Evolutionary conservation across 768 basidiomycete species (phyloP).

Genomic region (Cantharellus anzutake): DNA sequence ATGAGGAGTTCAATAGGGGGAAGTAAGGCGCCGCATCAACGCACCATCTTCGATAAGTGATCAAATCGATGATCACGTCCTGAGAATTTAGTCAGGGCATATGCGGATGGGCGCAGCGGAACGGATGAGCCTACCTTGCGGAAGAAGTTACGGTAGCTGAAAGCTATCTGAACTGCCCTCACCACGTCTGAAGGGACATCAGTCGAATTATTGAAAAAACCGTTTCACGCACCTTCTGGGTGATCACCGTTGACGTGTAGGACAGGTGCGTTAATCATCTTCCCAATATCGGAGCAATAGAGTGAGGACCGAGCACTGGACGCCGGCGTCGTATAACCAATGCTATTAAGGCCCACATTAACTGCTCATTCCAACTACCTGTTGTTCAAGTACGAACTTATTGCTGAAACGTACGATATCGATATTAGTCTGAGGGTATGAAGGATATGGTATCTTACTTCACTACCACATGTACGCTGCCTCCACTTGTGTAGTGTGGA

Average conservation of each 20-base stretch:
- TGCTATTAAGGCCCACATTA: slow-evolving; percentile 24
- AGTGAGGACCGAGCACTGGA: slow-evolving; percentile 65
- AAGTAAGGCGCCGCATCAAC: slow-evolving; percentile 7
- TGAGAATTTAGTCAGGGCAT: slow-evolving; percentile 10
- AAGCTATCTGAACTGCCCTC: slow-evolving; percentile 71
- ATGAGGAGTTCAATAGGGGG: background rate
- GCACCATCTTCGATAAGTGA: slow-evolving; percentile 74
- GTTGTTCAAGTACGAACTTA: background rate
- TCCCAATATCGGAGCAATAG: slow-evolving; percentile 77
- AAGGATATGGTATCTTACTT: slow-evolving; percentile 34
- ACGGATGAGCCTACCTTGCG: slow-evolving; percentile 31
- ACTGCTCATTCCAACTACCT: background rate
- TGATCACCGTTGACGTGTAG: slow-evolving; percentile 84
- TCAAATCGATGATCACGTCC: slow-evolving; percentile 76
- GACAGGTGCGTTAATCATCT: slow-evolving; percentile 79
- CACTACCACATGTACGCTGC: slow-evolving; percentile 78
- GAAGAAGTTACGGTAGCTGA: slow-evolving; percentile 73
- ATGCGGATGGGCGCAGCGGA: background rate
- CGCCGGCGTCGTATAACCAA: slow-evolving; percentile 84
- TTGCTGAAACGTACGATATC: background rate
- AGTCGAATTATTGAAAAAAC: background rate
- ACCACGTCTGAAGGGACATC: slow-evolving; percentile 42
- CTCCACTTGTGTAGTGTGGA: slow-evolving; percentile 82
- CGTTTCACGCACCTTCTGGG: slow-evolving; percentile 41
- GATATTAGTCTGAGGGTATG: background rate